Evolutionary conservation across 495 filamentous ascomycete species (phyloP).

Genomic region (Penicillium turbatum): DNA sequence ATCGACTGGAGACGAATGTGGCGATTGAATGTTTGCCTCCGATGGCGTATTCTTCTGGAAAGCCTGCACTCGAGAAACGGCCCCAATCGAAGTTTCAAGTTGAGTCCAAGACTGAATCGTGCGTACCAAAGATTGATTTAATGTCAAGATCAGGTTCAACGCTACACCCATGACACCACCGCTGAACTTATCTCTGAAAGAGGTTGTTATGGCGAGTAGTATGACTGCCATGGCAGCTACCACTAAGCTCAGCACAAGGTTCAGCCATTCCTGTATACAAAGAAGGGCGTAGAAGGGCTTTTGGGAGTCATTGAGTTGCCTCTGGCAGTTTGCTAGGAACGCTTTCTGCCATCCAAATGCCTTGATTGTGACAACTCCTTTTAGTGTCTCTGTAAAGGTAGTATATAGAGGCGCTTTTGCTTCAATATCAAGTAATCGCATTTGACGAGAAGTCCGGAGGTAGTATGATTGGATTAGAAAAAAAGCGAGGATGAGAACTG

Average conservation of each 20-base stretch:
- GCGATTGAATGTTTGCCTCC: slow-evolving; percentile 21
- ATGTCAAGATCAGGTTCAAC: slow-evolving; percentile 50
- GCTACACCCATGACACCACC: slow-evolving; percentile 51
- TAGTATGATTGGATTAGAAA: not conserved
- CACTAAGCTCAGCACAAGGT: not conserved
- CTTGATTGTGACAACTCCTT: not conserved
- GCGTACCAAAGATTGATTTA: slow-evolving; percentile 42
- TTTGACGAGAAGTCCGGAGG: not conserved
- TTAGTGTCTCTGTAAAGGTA: not conserved
- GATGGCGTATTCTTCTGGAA: slow-evolving; percentile 33
- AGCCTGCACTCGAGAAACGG: slow-evolving; percentile 37
- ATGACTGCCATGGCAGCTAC: not conserved
- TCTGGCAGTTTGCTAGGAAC: not conserved
- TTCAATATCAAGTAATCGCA: not conserved
- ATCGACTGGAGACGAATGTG: too few species aligned
- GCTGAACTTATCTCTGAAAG: not conserved
- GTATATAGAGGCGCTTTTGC: not conserved
- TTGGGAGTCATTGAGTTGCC: not conserved
- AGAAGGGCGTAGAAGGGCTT: not conserved
- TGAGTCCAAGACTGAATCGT: slow-evolving; percentile 45
- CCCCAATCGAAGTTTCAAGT: slow-evolving; percentile 50
- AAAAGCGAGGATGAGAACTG: not conserved
- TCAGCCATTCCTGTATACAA: not conserved
- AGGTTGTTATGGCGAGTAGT: not conserved
- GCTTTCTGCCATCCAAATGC: not conserved